phyloP scores from a whole-genome alignment of 805 yeast genomes.

The Kodamaea sagamina region DNA sequence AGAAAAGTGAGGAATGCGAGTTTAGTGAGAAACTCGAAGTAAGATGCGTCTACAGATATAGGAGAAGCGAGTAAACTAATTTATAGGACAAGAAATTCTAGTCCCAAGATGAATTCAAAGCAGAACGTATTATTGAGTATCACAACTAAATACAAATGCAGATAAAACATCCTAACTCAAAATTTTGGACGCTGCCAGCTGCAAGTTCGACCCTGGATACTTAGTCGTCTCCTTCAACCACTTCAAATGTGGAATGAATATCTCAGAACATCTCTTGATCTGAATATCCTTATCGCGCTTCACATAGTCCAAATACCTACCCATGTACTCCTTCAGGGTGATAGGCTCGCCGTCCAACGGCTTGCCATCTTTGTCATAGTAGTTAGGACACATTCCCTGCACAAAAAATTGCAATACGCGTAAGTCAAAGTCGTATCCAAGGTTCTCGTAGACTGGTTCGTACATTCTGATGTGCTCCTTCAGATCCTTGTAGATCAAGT shows the following conservation, averaged over 20 bases:
- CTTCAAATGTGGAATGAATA: slow-evolving; percentile 43
- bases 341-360: slow-evolving; percentile 27
- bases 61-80: too few species aligned
- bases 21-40: too few species aligned
- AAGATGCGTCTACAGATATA: too few species aligned
- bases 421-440: slow-evolving; percentile 47
- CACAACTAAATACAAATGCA: too few species aligned
- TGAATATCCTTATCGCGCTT: slow-evolving; percentile 24
- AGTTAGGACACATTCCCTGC: slow-evolving; percentile 40
- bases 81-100: too few species aligned
- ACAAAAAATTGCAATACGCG: slow-evolving; percentile 40
- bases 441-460: slow-evolving; percentile 32
- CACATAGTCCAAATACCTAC: slow-evolving; percentile 32
- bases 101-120: too few species aligned
- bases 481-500: slow-evolving; percentile 33
- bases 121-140: too few species aligned
- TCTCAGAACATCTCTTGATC: slow-evolving; percentile 32
- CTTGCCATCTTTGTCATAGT: slow-evolving; percentile 29
- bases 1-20: too few species aligned
- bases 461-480: slow-evolving; percentile 45
- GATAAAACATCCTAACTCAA: too few species aligned
- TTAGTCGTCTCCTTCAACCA: slow-evolving; percentile 45
- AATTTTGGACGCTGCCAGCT: too few species aligned
- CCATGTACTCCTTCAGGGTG: slow-evolving; percentile 34
- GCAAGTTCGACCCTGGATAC: too few species aligned